Percentiles rank a stretch among this genome's conserved stretches.
These are phyloP conservation scores for Grosmannia clavigera DNA, from an alignment of 2,329 filamentous ascomycete species.

Conservation along the genomic window DNA sequence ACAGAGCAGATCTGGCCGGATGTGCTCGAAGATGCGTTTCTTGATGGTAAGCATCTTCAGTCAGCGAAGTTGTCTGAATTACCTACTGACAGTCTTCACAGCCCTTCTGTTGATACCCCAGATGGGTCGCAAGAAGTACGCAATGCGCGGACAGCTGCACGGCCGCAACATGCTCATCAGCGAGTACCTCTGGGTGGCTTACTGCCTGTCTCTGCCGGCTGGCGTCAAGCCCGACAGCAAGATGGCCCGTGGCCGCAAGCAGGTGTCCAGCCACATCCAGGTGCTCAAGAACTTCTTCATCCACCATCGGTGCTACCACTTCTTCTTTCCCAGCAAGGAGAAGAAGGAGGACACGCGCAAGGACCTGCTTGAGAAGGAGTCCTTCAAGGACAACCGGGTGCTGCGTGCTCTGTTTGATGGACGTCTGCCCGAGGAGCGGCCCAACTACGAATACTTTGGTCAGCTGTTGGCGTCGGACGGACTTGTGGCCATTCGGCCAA, in stretches of 20 bases:
- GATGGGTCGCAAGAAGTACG: constrained; percentile 55
- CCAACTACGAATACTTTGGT: constrained; percentile 50
- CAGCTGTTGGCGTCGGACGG: constrained; percentile 42
- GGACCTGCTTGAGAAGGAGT: constrained; percentile 30
- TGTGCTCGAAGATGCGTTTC: constrained; percentile 52
- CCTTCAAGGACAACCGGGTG: constrained; percentile 54
- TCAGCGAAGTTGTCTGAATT: no score
- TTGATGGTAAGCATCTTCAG: constrained; percentile 41
- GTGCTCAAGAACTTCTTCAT: constrained; percentile 56
- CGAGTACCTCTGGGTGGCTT: constrained; percentile 51
- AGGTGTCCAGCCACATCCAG: constrained; percentile 60
- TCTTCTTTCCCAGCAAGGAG: constrained; percentile 43
- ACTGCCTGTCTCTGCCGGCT: constrained; percentile 30
- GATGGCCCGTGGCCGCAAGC: constrained; percentile 39
- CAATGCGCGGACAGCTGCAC: constrained; percentile 49
- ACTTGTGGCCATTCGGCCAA: constrained; percentile 40
- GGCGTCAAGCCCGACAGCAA: constrained; percentile 34
- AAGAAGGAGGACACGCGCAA: constrained; percentile 37
- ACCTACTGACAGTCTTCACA: constrained; percentile 16
- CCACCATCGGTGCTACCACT: constrained; percentile 49
- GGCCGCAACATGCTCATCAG: constrained; percentile 60
- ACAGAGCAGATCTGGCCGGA: constrained; percentile 50
- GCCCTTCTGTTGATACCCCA: constrained; percentile 52
- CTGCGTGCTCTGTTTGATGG: constrained; percentile 47
- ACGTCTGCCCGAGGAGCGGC: constrained; percentile 43